Evolutionary conservation across 75 land plant genomes (phyloP), one percentile per base, ranked within the genome.

Genomic region (Pinus taeda): DNA sequence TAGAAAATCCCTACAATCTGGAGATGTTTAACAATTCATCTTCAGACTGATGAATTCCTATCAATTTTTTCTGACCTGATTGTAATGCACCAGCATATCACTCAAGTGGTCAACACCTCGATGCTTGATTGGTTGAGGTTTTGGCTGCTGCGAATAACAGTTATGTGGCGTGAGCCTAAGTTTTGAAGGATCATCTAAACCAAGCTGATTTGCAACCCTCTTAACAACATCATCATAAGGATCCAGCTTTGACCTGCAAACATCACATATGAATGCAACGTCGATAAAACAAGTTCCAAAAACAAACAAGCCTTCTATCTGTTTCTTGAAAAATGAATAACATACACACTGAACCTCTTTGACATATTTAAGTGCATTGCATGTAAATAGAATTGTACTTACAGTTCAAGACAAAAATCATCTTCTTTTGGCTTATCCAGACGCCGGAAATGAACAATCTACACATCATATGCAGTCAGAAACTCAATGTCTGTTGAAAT

Each of bases 41-140:
- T 15, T 55, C 4, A 21, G 3, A 64, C 0, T 21, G 17, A 29
- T 11, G 17, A 26, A 29, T 15, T 1, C 15, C 36, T 76, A 61
- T 30, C 29, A 13, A 39, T 21, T 39, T 36, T 37, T 24, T 26
- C 22, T 13, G 37, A 86, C 85, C 85, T 86, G 88, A 79, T 86
- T 86, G 82, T 83, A 86, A 77, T 86, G 85, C 20, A 77, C 86
- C 39, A 86, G 85, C 88, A 86, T 86, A 72, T 86, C 88, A 77
- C 81, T 79, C 20, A 85, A 78, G 57, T 79, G 85, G 24, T 83
- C 87, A 57, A 85, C 87, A 73, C 87, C 87, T 29, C 87, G 85
- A 72, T 82, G 83, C 33, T 85, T 85, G 62, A 85, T 85, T 37
- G 87, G 87, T 60, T 85, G 87, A 37, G 87, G 87, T 64, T 85